Evolutionary conservation across 148 eudicot species (phyloP), one percentile per base, ranked within the genome.

Genomic region (Beta vulgaris): DNA sequence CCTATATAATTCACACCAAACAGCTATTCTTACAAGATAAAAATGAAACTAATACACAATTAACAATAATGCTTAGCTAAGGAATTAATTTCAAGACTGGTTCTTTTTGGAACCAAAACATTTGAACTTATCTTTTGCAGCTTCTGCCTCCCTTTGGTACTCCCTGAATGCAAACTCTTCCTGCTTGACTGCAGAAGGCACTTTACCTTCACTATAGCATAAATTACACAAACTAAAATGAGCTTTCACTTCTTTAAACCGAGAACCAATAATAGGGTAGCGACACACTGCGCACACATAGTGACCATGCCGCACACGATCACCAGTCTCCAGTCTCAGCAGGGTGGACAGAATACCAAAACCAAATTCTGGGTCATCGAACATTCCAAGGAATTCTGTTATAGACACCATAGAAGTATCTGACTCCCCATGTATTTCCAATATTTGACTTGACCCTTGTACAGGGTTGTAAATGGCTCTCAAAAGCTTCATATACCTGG

Each of bases 121-220:
- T 80, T 75, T 75, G 77, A 93, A 88, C 82, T 91, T 95, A 73
- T 92, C 96, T 74, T 90, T 92, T 58, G 90, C 88, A 19, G 97
- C 94, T 48, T 88, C 93, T 31, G 89, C 70, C 75, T 92, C 97
- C 55, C 80, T 86, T 39, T 87, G 84, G 71, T 90, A 95, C 77
- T 95, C 97, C 76, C 87, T 92, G 81, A 95, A 95, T 75, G 84
- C 80, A 79, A 88, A 95, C 77, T 90, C 96, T 8, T 95, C 99
- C 61, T 76, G 88, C 85, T 95, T 95, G 37, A 82, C 84, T 71
- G 88, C 54, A 11, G 97, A 82, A 71, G 99, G 99, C 69, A 95
- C 99, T 81, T 92, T 95, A 25, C 99, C 94, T 81, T 92, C 97
- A 32, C 96, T 88, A 63, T 95, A 95, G 53, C 99, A 95, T 53